phyloP scores from a whole-genome alignment of 2,329 filamentous ascomycete genomes.

The Pezicula neosporulosa region DNA sequence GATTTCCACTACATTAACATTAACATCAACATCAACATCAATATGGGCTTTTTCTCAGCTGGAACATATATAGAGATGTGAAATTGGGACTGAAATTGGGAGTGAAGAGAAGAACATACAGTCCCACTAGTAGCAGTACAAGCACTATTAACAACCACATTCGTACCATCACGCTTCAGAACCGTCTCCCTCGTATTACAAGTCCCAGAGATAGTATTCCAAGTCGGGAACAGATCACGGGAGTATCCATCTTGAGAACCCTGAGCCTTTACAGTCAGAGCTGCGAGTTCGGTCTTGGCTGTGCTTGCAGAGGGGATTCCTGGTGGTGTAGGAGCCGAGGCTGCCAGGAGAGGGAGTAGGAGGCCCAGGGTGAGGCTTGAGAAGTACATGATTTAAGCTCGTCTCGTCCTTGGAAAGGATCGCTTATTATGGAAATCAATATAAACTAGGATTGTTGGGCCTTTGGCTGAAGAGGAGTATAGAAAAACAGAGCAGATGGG shows the following conservation, averaged over 20 bases:
- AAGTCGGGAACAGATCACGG: slow-evolving; percentile 68
- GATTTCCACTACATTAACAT: slow-evolving; percentile 53
- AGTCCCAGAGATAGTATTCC: slow-evolving; percentile 56
- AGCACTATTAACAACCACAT: slow-evolving; percentile 52
- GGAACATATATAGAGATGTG: no score
- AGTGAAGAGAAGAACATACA: background rate
- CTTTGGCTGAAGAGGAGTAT: background rate
- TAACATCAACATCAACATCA: no score
- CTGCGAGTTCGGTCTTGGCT: slow-evolving; percentile 55
- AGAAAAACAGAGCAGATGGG: background rate
- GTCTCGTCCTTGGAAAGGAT: no score
- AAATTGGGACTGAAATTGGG: no score
- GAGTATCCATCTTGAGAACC: slow-evolving; percentile 56
- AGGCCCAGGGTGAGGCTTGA: slow-evolving; percentile 9
- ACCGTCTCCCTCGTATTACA: slow-evolving; percentile 75
- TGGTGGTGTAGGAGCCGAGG: slow-evolving; percentile 40
- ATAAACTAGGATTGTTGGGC: background rate
- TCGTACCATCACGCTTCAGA: slow-evolving; percentile 68
- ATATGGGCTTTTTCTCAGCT: no score
- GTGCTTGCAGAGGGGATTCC: slow-evolving; percentile 57
- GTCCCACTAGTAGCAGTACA: slow-evolving; percentile 64
- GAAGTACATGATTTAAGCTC: slow-evolving; percentile 8
- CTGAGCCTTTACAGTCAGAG: slow-evolving; percentile 53
- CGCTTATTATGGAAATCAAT: no score
- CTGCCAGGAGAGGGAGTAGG: slow-evolving; percentile 12